A percentile compares a stretch with the other conserved stretches of the same genome.
Evolutionary conservation across 2,329 filamentous ascomycete species (phyloP).

Genomic region (Colletotrichum trifolii): DNA sequence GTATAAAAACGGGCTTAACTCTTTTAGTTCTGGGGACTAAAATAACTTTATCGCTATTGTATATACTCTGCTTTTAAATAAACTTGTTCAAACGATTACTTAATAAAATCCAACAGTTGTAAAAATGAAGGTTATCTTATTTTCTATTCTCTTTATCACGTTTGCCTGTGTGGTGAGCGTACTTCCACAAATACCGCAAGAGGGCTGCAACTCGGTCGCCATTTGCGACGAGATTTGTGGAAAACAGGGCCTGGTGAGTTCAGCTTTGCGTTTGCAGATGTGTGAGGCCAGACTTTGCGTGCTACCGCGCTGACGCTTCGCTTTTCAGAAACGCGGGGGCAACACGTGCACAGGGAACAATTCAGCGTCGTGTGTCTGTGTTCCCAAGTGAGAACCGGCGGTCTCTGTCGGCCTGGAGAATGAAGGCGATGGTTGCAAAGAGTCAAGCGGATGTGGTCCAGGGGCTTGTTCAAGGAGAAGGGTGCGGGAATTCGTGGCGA

Average conservation of each 20-base stretch:
- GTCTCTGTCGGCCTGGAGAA: too few species aligned
- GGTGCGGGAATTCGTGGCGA: too few species aligned
- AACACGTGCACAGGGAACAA: neutral
- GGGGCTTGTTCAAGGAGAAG: too few species aligned
- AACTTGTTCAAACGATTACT: too few species aligned
- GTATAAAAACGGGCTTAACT: too few species aligned
- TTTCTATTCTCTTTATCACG: neutral
- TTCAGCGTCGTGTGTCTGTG: neutral
- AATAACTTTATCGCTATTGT: too few species aligned
- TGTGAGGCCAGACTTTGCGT: neutral
- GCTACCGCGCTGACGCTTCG: neutral
- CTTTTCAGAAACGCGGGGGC: neutral
- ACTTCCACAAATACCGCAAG: neutral
- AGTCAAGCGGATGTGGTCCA: too few species aligned
- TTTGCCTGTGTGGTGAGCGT: neutral
- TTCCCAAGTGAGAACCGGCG: neutral
- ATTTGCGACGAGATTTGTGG: slow-evolving; percentile 8
- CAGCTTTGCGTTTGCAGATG: neutral
- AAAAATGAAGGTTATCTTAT: neutral
- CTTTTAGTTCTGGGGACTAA: too few species aligned
- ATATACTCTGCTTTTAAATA: too few species aligned
- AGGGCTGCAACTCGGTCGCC: slow-evolving; percentile 8
- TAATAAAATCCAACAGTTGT: too few species aligned
- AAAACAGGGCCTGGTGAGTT: neutral
- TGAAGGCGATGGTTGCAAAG: too few species aligned